These are phyloP conservation scores for Clarkia xantiana DNA, from an alignment of 345 rosid genomes.

Conservation along the genomic window DNA sequence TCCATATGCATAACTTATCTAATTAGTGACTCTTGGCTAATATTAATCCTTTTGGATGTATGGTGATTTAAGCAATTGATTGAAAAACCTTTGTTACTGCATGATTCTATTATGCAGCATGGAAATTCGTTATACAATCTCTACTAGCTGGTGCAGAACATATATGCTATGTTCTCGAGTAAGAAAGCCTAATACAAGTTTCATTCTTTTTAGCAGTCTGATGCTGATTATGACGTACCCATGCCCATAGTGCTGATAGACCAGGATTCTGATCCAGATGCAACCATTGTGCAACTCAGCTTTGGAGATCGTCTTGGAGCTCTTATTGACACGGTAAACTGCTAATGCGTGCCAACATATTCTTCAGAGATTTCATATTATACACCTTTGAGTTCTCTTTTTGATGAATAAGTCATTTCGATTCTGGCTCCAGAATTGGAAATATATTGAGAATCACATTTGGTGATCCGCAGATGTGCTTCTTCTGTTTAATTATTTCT, in stretches of 20 bases:
- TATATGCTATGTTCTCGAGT: no score
- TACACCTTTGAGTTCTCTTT: neutral
- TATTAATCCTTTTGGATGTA: no score
- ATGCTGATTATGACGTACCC: conserved; percentile 42
- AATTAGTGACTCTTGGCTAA: no score
- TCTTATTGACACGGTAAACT: conserved; percentile 70
- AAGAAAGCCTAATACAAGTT: neutral
- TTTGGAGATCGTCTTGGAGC: conserved; percentile 98
- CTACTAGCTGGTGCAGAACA: no score
- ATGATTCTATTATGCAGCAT: no score
- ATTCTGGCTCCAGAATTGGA: neutral
- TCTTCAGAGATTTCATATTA: neutral
- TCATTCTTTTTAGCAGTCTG: conserved; percentile 35
- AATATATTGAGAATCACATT: no score
- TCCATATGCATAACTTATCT: no score
- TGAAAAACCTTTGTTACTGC: neutral
- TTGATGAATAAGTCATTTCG: neutral
- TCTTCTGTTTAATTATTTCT: no score
- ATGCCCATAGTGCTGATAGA: conserved; percentile 71
- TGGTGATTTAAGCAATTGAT: no score
- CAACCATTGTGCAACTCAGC: conserved; percentile 77
- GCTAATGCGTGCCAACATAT: conserved; percentile 1
- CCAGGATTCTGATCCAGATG: conserved; percentile 78
- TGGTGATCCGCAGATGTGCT: no score
- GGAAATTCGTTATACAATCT: neutral